phyloP scores from a whole-genome alignment of 2,329 filamentous ascomycete genomes.

The Ascochyta clinopodiicola region DNA sequence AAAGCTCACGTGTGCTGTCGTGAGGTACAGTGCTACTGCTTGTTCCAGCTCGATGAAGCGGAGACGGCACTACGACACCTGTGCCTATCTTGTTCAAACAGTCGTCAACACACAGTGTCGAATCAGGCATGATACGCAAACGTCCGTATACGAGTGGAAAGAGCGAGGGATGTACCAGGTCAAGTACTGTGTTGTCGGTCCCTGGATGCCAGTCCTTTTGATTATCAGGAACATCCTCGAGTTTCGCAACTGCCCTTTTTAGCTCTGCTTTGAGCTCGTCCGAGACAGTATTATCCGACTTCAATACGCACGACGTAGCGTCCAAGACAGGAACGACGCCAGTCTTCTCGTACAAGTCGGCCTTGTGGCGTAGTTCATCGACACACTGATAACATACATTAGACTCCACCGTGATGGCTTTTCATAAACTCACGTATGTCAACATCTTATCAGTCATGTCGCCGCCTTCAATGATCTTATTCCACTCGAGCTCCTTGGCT shows the following conservation, averaged over 20 bases:
- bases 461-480: not conserved
- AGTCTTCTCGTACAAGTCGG: constrained; percentile 47
- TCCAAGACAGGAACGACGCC: constrained; percentile 21
- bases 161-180: constrained; percentile 69
- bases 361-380: constrained; percentile 59
- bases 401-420: not conserved
- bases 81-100: constrained; percentile 16
- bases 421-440: not conserved
- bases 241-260: constrained; percentile 48
- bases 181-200: constrained; percentile 54
- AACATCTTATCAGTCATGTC: constrained; percentile 10
- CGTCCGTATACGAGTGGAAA: constrained; percentile 64
- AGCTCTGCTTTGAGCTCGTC: constrained; percentile 51
- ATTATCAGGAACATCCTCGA: constrained; percentile 59
- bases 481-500: constrained; percentile 15
- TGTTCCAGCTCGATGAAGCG: not conserved
- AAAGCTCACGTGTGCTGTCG: constrained; percentile 2
- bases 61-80: constrained; percentile 13
- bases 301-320: constrained; percentile 43
- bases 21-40: not conserved
- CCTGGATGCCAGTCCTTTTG: constrained; percentile 67
- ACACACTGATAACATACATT: constrained; percentile 21
- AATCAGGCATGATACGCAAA: constrained; percentile 19
- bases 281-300: constrained; percentile 58
- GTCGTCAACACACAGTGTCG: constrained; percentile 18